Evolutionary conservation across 495 filamentous ascomycete species (phyloP), one percentile per base, ranked within the genome.

Genomic region (Trichoderma asperelloides): DNA sequence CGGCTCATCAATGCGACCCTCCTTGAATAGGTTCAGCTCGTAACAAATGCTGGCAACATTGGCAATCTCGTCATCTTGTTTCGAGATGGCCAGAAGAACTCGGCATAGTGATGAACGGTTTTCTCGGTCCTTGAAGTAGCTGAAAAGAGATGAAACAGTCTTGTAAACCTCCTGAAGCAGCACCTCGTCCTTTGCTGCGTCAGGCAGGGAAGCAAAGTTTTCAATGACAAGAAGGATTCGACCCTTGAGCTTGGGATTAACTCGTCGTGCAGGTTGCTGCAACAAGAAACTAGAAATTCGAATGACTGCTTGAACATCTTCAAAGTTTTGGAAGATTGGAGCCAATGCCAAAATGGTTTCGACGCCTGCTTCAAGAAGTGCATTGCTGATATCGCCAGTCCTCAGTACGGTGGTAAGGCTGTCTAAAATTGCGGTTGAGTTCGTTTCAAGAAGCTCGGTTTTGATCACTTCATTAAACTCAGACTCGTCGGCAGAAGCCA

Each of bases 161-260:
- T 76, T 75, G 73, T 87, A 91, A 2, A 88, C 81, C 21, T 77
- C 76, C 62, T 79, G 73, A 78, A 85, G 81, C 71, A 95, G 63
- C 69, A 79, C 82, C 8, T 77, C 73, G 41, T 88, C 79, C 65
- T 86, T 79, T 55, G 85, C 77, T 37, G 83, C 76, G 62, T 85
- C 74, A 66, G 82, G 85, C 1, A 90, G 74, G 16, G 86, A 87
- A 41, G 93, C 79, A 73, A 96, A 92, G 70, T 89, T 86, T 70
- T 92, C 82, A 21, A 96, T 71, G 55, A 89, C 89, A 49, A 83
- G 79, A 66, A 96, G 79, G 47, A 72, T 81, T 71, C 89, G 82
- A 25, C 88, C 87, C 77, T 98, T 98, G 2, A 88, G 90, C 75
- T 85, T 91, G 2, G 91, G 90, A 68, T 82, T 91, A 41, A 98